A percentile compares a stretch with the other conserved stretches of the same genome.
These are phyloP conservation scores for Lachnellula arida DNA, from an alignment of 2,329 filamentous ascomycete genomes.

Conservation along the genomic window DNA sequence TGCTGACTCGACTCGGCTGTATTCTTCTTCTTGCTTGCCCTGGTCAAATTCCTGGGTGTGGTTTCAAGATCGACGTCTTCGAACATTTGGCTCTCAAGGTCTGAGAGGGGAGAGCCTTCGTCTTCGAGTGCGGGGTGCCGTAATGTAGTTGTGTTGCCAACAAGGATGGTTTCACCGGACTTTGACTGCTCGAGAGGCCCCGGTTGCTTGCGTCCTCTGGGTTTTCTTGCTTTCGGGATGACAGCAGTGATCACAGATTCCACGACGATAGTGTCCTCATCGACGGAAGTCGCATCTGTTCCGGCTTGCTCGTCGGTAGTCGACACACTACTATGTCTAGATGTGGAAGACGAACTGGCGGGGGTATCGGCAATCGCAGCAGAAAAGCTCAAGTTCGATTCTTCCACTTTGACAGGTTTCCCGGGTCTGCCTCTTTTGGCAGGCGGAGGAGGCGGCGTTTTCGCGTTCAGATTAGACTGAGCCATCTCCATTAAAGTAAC, in stretches of 20 bases:
- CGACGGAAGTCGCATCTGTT: constrained; percentile 33
- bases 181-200: constrained; percentile 16
- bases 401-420: constrained; percentile 15
- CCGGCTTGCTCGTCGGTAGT: constrained; percentile 19
- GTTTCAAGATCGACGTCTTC: constrained; percentile 13
- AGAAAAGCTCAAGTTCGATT: constrained; percentile 11
- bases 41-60: constrained; percentile 7
- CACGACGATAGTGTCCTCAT: constrained; percentile 32
- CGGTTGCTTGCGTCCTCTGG: constrained; percentile 2
- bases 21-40: neutral
- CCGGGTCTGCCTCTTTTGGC: constrained; percentile 9
- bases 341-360: constrained; percentile 11
- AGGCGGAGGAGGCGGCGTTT: neutral
- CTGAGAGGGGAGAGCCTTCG: constrained; percentile 17
- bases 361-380: constrained; percentile 8
- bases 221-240: constrained; percentile 16
- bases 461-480: neutral
- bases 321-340: constrained; percentile 14
- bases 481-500: neutral
- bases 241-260: constrained; percentile 9
- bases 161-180: constrained; percentile 17
- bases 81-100: constrained; percentile 17
- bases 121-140: constrained; percentile 23
- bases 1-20: constrained; percentile 1
- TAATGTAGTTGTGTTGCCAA: constrained; percentile 18